Conservation (phyloP, 176 grass and related monocot species). For the Zoysia pacifica region DNA sequence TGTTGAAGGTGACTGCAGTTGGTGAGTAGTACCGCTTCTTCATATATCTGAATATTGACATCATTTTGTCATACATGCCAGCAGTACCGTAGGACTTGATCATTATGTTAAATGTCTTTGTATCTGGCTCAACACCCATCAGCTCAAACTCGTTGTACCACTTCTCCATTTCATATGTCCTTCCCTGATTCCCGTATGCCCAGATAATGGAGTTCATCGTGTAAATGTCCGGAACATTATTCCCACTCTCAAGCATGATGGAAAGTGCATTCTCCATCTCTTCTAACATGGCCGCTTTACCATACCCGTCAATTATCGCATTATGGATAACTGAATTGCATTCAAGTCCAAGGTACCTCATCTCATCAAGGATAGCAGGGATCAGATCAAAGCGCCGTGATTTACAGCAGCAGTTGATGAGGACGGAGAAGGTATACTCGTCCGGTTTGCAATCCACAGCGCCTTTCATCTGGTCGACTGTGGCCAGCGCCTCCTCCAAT, state of each 20-base stretch:
- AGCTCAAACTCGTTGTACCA: constrained; percentile 77
- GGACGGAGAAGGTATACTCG: constrained; percentile 63
- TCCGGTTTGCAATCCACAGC: constrained; percentile 62
- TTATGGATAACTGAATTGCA: constrained; percentile 78
- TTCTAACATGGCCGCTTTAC: constrained; percentile 63
- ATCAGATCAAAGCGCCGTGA: constrained; percentile 55
- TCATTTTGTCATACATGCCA: constrained; percentile 62
- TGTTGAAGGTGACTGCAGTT: constrained; percentile 65
- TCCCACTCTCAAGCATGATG: constrained; percentile 68
- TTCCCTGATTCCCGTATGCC: constrained; percentile 70
- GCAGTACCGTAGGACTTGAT: constrained; percentile 81
- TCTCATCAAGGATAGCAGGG: constrained; percentile 60
- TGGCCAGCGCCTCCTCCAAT: constrained; percentile 60
- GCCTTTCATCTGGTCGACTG: constrained; percentile 78
- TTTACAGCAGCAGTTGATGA: constrained; percentile 70
- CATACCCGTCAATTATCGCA: constrained; percentile 76
- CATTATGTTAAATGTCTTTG: constrained; percentile 75
- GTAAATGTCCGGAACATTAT: constrained; percentile 67
- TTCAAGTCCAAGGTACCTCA: constrained; percentile 67
- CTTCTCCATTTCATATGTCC: constrained; percentile 71
- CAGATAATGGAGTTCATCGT: constrained; percentile 91
- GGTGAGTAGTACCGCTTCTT: constrained; percentile 67
- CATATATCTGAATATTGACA: constrained; percentile 70
- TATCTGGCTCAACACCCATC: constrained; percentile 78
- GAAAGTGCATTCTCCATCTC: constrained; percentile 66